phyloP scores from a whole-genome alignment of 176 grass and related monocot genomes.

The Calamus simplicifolius region DNA sequence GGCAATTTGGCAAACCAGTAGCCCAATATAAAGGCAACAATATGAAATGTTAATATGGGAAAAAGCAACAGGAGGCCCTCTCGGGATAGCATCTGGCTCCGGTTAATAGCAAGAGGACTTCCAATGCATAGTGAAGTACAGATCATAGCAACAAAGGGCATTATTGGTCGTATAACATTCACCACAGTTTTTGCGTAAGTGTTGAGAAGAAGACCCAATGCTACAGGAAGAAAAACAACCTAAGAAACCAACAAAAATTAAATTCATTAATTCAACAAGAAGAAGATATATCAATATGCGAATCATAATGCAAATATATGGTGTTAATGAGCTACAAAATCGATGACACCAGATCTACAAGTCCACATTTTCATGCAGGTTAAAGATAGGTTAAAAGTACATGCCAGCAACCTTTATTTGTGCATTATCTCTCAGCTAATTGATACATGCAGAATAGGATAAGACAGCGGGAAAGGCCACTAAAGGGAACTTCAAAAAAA shows the following conservation, averaged over 20 bases:
- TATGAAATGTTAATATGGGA: slow-evolving; percentile 73
- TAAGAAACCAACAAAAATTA: slow-evolving; percentile 10
- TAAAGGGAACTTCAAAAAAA: too few relatives aligned
- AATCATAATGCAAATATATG: too few relatives aligned
- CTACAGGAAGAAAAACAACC: slow-evolving; percentile 85
- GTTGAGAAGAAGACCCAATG: slow-evolving; percentile 74
- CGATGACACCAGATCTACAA: too few relatives aligned
- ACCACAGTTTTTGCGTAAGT: slow-evolving; percentile 74
- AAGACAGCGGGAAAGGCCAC: too few relatives aligned
- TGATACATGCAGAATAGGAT: too few relatives aligned
- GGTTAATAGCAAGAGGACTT: slow-evolving; percentile 90
- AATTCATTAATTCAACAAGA: slow-evolving; percentile 1
- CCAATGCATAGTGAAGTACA: slow-evolving; percentile 91
- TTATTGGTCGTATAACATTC: slow-evolving; percentile 56
- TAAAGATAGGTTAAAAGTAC: too few relatives aligned
- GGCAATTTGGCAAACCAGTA: slow-evolving; percentile 89
- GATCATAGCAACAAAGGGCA: slow-evolving; percentile 91
- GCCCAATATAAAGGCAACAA: slow-evolving; percentile 53
- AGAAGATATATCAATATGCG: too few relatives aligned
- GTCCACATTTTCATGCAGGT: too few relatives aligned
- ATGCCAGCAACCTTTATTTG: too few relatives aligned
- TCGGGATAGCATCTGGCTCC: slow-evolving; percentile 61
- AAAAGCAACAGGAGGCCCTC: slow-evolving; percentile 64
- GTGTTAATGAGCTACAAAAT: too few relatives aligned
- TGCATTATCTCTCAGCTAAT: too few relatives aligned